Evolutionary conservation across 2,329 filamentous ascomycete species (phyloP), one percentile per base, ranked within the genome.

Genomic region (Verticillium dahliae): DNA sequence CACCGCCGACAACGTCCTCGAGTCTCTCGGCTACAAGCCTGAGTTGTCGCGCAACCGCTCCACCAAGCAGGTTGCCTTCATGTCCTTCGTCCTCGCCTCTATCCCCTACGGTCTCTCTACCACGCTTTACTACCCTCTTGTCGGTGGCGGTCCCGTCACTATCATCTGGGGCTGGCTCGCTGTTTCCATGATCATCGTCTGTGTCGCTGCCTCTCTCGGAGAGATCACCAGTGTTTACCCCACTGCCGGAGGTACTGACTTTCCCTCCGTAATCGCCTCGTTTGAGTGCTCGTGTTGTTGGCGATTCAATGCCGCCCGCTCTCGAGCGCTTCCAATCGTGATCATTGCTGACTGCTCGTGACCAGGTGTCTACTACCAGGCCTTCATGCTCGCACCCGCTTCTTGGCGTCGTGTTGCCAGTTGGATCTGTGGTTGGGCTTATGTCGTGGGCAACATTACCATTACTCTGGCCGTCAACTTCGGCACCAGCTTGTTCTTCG

Each of bases 401-500:
- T 74, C 73, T 15, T 88, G 84, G 76, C 85, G 88, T 60, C 83
- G 81, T 52, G 75, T 89, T 15, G 80, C 87, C 15, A 86, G 86
- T 37, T 92, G 87, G 85, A 84, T 90, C 63, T 89, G 86, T 66
- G 89, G 89, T 63, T 92, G 89, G 89, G 79, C 88, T 27, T 92
- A 90, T 71, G 83, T 91, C 18, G 86, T 91, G 59, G 90, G 90
- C 62, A 92, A 92, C 75, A 88, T 92, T 72, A 91, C 88, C 66
- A 93, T 93, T 67, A 92, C 90, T 0, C 79, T 92, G n/a, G 84
- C 89, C n/a, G 89, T 92, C 71, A 90, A 91, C 77, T 92, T 92
- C 68, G 90, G 89, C 6, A 91, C 90, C 3, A 89, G 87, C 0
- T 84, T 92, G 66, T 82, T 85, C 72, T 73, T 84, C 62, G 78